Evolutionary conservation across 805 yeast species (phyloP).

Genomic region (Brettanomyces custersianus): DNA sequence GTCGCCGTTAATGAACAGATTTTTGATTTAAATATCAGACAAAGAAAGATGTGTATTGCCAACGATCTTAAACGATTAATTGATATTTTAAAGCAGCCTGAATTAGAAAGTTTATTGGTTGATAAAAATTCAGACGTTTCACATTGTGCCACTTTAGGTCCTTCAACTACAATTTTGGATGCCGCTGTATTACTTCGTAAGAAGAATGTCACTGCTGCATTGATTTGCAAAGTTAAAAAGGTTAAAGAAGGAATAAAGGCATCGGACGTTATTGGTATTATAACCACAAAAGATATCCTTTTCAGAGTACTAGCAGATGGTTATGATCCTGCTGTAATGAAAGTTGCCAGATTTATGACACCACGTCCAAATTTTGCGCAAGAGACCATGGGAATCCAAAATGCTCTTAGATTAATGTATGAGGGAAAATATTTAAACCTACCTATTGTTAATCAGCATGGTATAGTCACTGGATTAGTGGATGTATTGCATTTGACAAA

Average conservation of each 20-base stretch:
- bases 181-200: constrained; percentile 33
- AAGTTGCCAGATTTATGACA: constrained; percentile 35
- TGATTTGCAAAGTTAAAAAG: constrained; percentile 20
- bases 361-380: constrained; percentile 38
- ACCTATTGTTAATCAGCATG: constrained; percentile 28
- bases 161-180: constrained; percentile 26
- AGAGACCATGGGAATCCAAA: constrained; percentile 29
- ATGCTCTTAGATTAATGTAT: constrained; percentile 37
- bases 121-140: constrained; percentile 19
- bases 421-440: constrained; percentile 36
- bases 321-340: constrained; percentile 27
- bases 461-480: constrained; percentile 30
- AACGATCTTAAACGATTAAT: constrained; percentile 29
- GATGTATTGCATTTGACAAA: constrained; percentile 36
- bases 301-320: constrained; percentile 31
- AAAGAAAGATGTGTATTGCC: constrained; percentile 20
- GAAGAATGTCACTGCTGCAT: constrained; percentile 31
- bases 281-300: constrained; percentile 37
- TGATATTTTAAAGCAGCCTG: constrained; percentile 34
- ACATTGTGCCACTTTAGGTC: constrained; percentile 27
- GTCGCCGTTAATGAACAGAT: constrained; percentile 11
- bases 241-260: background rate
- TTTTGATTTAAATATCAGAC: constrained; percentile 18
- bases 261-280: constrained; percentile 32
- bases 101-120: constrained; percentile 22